Evolutionary conservation across 495 filamentous ascomycete species (phyloP).

Genomic region (Paragyromitra xinjiangensis): DNA sequence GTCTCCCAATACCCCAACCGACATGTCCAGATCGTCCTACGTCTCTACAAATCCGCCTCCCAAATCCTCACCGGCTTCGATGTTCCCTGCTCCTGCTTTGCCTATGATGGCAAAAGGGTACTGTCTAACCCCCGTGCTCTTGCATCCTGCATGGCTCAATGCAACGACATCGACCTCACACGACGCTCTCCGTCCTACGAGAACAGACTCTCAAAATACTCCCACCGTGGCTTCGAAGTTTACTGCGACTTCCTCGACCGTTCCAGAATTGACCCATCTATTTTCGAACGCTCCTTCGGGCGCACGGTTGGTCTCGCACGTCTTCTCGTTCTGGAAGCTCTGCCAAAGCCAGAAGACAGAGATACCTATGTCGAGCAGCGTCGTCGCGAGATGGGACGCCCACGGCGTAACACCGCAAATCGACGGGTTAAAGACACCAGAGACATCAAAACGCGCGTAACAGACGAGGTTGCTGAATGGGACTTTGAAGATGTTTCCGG

Average conservation of each 20-base stretch:
- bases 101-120: conserved; percentile 80
- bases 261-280: conserved; percentile 77
- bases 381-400: conserved; percentile 70
- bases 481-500: conserved; percentile 75
- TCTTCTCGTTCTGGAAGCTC: conserved; percentile 78
- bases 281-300: conserved; percentile 80
- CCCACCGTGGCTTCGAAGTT: conserved; percentile 81
- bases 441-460: conserved; percentile 75
- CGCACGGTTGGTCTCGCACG: conserved; percentile 77
- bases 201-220: conserved; percentile 87
- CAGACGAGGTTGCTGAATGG: conserved; percentile 85
- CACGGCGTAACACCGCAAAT: conserved; percentile 19
- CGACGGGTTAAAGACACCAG: conserved; percentile 57
- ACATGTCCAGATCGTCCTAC: conserved; percentile 82
- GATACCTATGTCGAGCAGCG: conserved; percentile 73
- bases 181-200: conserved; percentile 85
- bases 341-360: conserved; percentile 71
- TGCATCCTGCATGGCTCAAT: conserved; percentile 78
- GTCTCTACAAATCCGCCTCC: conserved; percentile 79
- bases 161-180: conserved; percentile 79
- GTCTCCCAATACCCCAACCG: conserved; percentile 81
- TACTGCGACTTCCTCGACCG: conserved; percentile 78
- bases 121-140: conserved; percentile 74
- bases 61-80: conserved; percentile 88
- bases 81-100: conserved; percentile 81